A percentile compares a stretch with the other conserved stretches of the same genome.
Conservation (phyloP, 768 basidiomycete genomes). For the Butyriboletus loyo region DNA sequence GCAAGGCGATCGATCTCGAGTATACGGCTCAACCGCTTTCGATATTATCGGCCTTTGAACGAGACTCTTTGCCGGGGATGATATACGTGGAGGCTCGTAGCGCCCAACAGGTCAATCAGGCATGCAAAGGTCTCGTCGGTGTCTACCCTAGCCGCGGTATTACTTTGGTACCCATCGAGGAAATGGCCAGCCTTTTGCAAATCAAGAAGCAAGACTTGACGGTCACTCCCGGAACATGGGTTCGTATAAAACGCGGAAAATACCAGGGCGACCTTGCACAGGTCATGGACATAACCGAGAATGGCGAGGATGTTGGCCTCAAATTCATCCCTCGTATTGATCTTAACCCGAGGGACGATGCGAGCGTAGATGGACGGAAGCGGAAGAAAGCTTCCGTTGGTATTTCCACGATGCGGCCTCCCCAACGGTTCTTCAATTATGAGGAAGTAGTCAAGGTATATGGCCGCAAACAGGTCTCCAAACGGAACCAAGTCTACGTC, state of each 20-base stretch:
- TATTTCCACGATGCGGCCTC: slow-evolving; percentile 68
- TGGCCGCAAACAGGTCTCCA: slow-evolving; percentile 71
- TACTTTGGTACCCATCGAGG: slow-evolving; percentile 88
- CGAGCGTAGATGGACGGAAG: slow-evolving; percentile 65
- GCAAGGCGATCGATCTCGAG: slow-evolving; percentile 85
- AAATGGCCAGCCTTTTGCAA: slow-evolving; percentile 94
- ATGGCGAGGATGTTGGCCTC: slow-evolving; percentile 87
- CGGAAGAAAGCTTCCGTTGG: slow-evolving; percentile 62
- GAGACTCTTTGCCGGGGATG: slow-evolving; percentile 93
- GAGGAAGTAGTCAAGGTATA: slow-evolving; percentile 90
- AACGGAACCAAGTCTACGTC: slow-evolving; percentile 71
- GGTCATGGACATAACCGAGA: slow-evolving; percentile 90
- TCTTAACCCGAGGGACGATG: slow-evolving; percentile 83
- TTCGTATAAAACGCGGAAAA: slow-evolving; percentile 89
- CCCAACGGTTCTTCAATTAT: slow-evolving; percentile 89
- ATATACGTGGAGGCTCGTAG: slow-evolving; percentile 95
- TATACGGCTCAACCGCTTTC: slow-evolving; percentile 72
- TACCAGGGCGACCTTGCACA: slow-evolving; percentile 95
- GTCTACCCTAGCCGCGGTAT: slow-evolving; percentile 84
- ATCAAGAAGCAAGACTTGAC: slow-evolving; percentile 93
- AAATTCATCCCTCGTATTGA: slow-evolving; percentile 98
- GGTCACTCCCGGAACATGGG: slow-evolving; percentile 87
- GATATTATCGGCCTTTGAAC: slow-evolving; percentile 94
- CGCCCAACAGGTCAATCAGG: slow-evolving; percentile 79
- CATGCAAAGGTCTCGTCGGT: slow-evolving; percentile 88